phyloP scores from a whole-genome alignment of 73 alveolate genomes.

The Symbiodinium natans region DNA sequence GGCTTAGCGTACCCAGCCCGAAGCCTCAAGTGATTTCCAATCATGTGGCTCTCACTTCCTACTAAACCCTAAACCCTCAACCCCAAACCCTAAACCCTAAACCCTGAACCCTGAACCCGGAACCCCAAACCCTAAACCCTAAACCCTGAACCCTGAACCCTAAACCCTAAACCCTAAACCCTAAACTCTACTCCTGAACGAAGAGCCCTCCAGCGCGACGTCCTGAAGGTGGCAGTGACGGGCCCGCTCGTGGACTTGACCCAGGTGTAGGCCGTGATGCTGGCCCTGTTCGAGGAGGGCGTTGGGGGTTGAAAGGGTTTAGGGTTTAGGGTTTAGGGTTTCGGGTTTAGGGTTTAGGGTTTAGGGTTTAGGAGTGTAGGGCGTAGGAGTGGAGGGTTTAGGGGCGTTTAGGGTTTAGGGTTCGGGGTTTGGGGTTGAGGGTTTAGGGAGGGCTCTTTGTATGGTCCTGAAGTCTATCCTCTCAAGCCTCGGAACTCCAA shows the following conservation, averaged over 20 bases:
- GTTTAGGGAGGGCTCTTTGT: too few relatives aligned
- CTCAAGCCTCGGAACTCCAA: too few relatives aligned
- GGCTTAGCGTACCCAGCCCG: too few relatives aligned
- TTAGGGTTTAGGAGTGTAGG: not conserved
- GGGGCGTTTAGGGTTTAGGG: not conserved
- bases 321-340: not conserved
- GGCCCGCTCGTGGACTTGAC: conserved; percentile 22
- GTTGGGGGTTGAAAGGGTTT: not conserved
- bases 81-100: not conserved
- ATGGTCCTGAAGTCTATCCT: too few relatives aligned
- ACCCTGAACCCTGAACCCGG: too few relatives aligned
- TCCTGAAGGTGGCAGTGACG: conserved; percentile 14
- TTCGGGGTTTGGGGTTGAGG: too few relatives aligned
- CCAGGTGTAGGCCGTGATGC: conserved; percentile 20
- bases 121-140: too few relatives aligned
- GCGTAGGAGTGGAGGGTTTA: not conserved
- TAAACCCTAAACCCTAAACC: not conserved
- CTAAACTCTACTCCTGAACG: not conserved
- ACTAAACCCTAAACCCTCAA: not conserved
- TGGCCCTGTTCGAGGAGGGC: conserved; percentile 19
- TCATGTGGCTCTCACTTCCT: not conserved
- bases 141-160: too few relatives aligned
- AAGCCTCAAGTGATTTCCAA: too few relatives aligned
- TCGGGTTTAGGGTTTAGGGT: not conserved
- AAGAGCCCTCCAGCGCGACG: not conserved